Evolutionary conservation across 305 asterid genomes (phyloP).

Genomic region (Solanum hybrid): DNA sequence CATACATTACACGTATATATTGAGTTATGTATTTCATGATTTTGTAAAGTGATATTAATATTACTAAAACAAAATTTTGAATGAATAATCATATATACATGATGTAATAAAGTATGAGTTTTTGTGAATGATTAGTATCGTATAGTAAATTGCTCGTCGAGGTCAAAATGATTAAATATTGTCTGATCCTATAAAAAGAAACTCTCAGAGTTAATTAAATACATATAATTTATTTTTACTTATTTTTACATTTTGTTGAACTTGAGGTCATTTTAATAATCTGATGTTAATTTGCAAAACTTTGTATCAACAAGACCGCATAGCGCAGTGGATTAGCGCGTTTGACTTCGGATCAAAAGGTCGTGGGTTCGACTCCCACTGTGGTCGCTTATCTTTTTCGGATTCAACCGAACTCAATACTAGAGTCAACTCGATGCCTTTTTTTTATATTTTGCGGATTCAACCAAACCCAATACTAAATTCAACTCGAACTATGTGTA

Average conservation of each 20-base stretch:
- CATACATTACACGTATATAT: too few relatives aligned
- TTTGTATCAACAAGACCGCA: background rate
- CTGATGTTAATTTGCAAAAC: too few relatives aligned
- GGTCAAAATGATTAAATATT: background rate
- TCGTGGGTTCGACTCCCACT: constrained; percentile 99
- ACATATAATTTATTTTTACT: too few relatives aligned
- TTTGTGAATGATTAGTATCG: background rate
- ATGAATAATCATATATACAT: background rate
- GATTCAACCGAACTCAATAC: background rate
- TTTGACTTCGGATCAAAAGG: constrained; percentile 64
- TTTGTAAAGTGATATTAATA: background rate
- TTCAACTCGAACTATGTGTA: background rate
- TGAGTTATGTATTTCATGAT: background rate
- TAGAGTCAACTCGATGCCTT: background rate
- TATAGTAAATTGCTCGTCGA: background rate
- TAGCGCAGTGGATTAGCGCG: constrained; percentile 24
- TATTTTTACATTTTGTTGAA: background rate
- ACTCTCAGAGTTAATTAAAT: background rate
- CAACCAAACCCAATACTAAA: background rate
- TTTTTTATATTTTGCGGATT: background rate
- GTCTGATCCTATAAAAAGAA: background rate
- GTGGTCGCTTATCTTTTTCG: constrained; percentile 44
- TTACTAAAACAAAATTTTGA: background rate
- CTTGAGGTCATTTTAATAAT: background rate
- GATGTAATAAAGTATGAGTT: background rate